Conservation (phyloP, 2,329 filamentous ascomycete genomes). For the Ascochyta rabiei region DNA sequence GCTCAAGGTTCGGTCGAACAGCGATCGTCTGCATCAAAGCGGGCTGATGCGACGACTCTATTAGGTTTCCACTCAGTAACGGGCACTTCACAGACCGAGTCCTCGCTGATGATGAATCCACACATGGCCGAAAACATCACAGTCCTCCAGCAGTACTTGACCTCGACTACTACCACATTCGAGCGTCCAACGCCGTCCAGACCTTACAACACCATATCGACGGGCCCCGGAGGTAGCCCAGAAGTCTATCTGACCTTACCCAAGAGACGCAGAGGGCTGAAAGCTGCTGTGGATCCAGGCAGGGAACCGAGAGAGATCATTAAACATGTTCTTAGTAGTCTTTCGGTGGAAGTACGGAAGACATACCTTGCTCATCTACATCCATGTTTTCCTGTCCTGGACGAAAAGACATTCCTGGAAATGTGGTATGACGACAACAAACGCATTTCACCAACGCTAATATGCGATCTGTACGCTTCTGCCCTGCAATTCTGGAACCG, state of each 20-base stretch:
- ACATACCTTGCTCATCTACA: slow-evolving; percentile 24
- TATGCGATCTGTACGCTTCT: slow-evolving; percentile 28
- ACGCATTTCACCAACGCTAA: slow-evolving; percentile 22
- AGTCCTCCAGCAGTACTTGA: slow-evolving; percentile 26
- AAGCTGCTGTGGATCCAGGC: slow-evolving; percentile 19
- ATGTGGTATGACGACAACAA: slow-evolving; percentile 22
- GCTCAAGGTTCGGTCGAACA: neutral
- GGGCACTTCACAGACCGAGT: slow-evolving; percentile 21
- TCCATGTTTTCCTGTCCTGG: slow-evolving; percentile 29
- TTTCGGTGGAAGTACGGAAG: slow-evolving; percentile 13
- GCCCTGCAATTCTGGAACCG: slow-evolving; percentile 21
- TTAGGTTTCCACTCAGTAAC: slow-evolving; percentile 7
- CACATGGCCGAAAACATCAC: slow-evolving; percentile 31
- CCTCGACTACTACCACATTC: neutral
- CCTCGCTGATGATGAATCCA: slow-evolving; percentile 29
- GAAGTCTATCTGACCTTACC: slow-evolving; percentile 29
- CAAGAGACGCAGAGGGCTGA: slow-evolving; percentile 20
- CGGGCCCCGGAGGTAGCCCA: slow-evolving; percentile 17
- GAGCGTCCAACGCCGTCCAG: neutral
- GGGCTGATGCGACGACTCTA: neutral
- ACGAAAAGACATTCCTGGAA: slow-evolving; percentile 19
- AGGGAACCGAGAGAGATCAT: slow-evolving; percentile 25
- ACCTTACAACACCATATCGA: slow-evolving; percentile 22
- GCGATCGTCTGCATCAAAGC: neutral
- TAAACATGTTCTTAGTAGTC: slow-evolving; percentile 21